Base-by-base conservation (phyloP, 73 alveolate species). In the Paramecium bursaria region DNA sequence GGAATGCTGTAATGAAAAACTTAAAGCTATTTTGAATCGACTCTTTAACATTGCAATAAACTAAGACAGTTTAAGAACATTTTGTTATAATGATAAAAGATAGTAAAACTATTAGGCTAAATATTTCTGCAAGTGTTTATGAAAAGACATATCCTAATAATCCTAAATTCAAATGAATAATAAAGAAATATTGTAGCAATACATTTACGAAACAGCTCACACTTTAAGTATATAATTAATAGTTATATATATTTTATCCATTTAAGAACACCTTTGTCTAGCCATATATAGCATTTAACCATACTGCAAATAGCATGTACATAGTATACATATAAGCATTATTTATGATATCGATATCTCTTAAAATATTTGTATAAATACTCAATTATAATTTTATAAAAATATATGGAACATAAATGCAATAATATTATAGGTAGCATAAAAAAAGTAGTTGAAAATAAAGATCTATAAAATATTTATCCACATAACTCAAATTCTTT, bases 1-100 rank as follows among this genome's bases (percentile, higher is more conserved):
- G 86, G 9, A 74, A 48, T 25, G 86, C 86, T 11, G 86, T 74
- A 6, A 46, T 46, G 1, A 74, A 46, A 50, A 74, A 74, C 48
- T 23, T 48, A 23, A 74, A 48, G n/a, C n/a, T n/a, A n/a, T n/a
- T n/a, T n/a, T n/a, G n/a, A n/a, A n/a, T n/a, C n/a, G n/a, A n/a
- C n/a, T n/a, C n/a, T n/a, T n/a, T n/a, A n/a, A n/a, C n/a, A n/a
- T n/a, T n/a, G n/a, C n/a, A n/a, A n/a, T n/a, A n/a, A n/a, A n/a
- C n/a, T n/a, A n/a, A n/a, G n/a, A n/a, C n/a, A n/a, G n/a, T n/a
- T n/a, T n/a, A n/a, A n/a, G n/a, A n/a, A n/a, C n/a, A n/a, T n/a
- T n/a, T n/a, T n/a, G n/a, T n/a, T n/a, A n/a, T n/a, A n/a, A n/a
- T n/a, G n/a, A n/a, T n/a, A n/a, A n/a, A n/a, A n/a, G n/a, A n/a